Evolutionary conservation across 1,284 basidiomycete genomes (phyloP), one percentile per base, ranked within the genome.

Genomic region (Limonomyces culmigenus): DNA sequence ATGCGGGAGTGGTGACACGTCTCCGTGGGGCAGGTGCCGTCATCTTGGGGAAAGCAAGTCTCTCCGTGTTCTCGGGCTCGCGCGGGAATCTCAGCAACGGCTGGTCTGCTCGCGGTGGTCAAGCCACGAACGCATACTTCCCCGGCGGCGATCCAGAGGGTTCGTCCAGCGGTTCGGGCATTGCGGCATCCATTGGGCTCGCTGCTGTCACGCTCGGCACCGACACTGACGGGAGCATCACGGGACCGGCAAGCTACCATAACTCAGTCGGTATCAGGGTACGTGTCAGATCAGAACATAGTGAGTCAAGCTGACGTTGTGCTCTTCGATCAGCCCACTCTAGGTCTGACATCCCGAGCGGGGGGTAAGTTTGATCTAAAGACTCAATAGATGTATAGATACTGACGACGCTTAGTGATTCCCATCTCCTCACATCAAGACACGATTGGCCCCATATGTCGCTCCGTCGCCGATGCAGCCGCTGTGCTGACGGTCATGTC

Each of bases 141-240:
- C 69, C 67, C 0, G 58, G 62, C 5, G 72, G 62, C 0, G 63
- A 76, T 43, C 74, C 77, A 0, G 71, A 67, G 39, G 74, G 75
- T 3, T 76, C 72, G 1, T 74, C 70, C 2, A 68, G 73, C 3
- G 77, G 77, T 2, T 71, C 69, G 23, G 77, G 64, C 0, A 62
- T 79, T 15, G 64, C 67, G 16, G 58, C 63, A 1, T 66, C 74
- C 1, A 74, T 78, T 16, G 76, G 76, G 3, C 60, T 81, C 4
- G 58, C 64, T 4, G 60, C 74, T 2, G 68, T 63, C 0, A 55
- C 73, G 0, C 58, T 81, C 0, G 77, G 77, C 0, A 61, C 65
- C 1, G 77, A 81, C 49, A 78, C 75, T 2, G 68, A 74, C 43
- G 72, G 74, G 8, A 74, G 70, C 37, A 75, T 77, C 38, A 61